Base-by-base conservation (phyloP, 1,139 yeast genomes). In the Hyphopichia pseudoburtonii region DNA sequence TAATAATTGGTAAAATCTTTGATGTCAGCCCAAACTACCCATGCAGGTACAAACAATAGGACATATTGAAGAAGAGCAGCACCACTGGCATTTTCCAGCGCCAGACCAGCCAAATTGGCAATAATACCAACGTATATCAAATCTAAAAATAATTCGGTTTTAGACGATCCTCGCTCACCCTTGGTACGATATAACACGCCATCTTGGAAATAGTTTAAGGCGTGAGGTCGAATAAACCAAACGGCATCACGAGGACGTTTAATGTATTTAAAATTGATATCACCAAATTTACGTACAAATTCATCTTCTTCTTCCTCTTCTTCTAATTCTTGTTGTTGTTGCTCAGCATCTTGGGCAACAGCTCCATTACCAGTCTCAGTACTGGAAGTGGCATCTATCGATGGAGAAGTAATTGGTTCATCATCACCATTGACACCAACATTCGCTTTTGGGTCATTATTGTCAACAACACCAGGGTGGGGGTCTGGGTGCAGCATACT, bases 1-100 rank as follows among this genome's bases (percentile, higher is more conserved):
- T 79, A 81, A 51, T 79, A 79, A 54, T 81, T 80, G 66, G 80
- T 78, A 46, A 80, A 73, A 44, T 80, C 86, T 48, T 80, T 78
- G 41, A 81, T 64, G 48, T 80, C 86, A 23, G 74, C 62, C 86
- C 87, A 81, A 18, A 81, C 76, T 18, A 73, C 73, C 78, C 81
- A 81, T 11, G 79, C 72, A 0, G 85, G 86, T 15, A 76, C 43
- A 43, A 80, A 80, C 4, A 78, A 56, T 30, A 81, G 50, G 10
- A 78, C 45, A 46, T 78, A 80, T 46, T 70, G 68, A 32, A 76
- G 56, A 18, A 80, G 56, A 0, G 79, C 62, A 3, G 52, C 54
- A 26, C 81, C 80, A 27, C 70, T 56, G 15, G 82, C 80, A 17
- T 69, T 54, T 40, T 73, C 77, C 11, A 76, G 66, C 0, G 83